phyloP scores from a whole-genome alignment of 352 stramenopile species.

The Globisporangium viniferum region DNA sequence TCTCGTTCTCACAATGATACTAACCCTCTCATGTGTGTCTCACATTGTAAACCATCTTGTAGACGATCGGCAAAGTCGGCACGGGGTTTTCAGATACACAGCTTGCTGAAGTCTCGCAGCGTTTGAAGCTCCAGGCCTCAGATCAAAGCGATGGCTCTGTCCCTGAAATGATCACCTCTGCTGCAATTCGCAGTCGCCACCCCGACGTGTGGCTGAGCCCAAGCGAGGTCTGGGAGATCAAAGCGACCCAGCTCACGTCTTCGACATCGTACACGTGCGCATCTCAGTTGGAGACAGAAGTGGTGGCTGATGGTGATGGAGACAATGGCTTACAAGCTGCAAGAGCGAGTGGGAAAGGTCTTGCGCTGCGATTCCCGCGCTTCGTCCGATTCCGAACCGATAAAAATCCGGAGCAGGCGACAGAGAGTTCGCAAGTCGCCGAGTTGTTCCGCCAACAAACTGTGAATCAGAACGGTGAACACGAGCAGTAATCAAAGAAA shows the following conservation, averaged over 20 bases:
- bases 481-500: not conserved
- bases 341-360: conserved; percentile 54
- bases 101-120: conserved; percentile 64
- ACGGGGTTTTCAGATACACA: conserved; percentile 98
- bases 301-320: not conserved
- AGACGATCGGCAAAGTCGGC: conserved; percentile 90
- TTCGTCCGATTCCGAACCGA: conserved; percentile 95
- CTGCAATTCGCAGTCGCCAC: conserved; percentile 57
- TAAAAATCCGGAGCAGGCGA: conserved; percentile 95
- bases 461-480: conserved; percentile 11
- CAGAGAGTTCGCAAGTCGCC: conserved; percentile 91
- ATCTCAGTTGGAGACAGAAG: conserved; percentile 13
- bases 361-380: conserved; percentile 98
- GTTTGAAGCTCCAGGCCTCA: conserved; percentile 37
- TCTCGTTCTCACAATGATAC: not conserved
- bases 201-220: conserved; percentile 94
- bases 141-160: conserved; percentile 48
- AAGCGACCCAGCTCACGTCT: conserved; percentile 96
- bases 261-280: conserved; percentile 95
- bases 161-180: conserved; percentile 42
- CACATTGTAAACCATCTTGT: not conserved
- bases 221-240: conserved; percentile 97
- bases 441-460: conserved; percentile 60
- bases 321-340: not conserved
- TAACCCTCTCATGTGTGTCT: not conserved